Percentiles rank a stretch among this genome's conserved stretches.
These are phyloP conservation scores for Gracilaria gracilis DNA, from an alignment of 23 red algal species.

Conservation along the genomic window DNA sequence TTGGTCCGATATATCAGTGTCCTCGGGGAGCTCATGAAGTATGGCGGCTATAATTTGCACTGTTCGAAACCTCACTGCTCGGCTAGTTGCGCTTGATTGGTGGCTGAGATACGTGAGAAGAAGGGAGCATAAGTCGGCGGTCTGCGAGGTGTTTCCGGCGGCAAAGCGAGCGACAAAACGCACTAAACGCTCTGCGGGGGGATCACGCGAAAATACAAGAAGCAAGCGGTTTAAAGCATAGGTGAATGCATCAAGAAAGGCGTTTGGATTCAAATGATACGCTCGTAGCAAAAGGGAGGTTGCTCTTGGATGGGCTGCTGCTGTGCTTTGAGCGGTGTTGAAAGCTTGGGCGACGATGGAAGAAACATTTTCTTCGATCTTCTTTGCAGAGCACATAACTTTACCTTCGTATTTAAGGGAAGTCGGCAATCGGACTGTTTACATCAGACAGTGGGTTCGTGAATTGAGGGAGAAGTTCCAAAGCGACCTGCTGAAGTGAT, in stretches of 20 bases:
- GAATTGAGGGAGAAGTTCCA: background rate
- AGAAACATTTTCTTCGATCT: slow-evolving; percentile 24
- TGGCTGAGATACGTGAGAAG: slow-evolving; percentile 65
- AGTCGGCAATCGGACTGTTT: background rate
- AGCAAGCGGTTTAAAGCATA: slow-evolving; percentile 75
- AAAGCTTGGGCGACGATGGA: slow-evolving; percentile 48
- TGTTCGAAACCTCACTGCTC: slow-evolving; percentile 72
- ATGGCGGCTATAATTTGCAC: slow-evolving; percentile 61
- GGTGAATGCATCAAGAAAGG: slow-evolving; percentile 54
- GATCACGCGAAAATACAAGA: slow-evolving; percentile 62
- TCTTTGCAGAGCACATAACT: background rate
- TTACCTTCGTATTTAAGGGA: too few species aligned
- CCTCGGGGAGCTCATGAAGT: slow-evolving; percentile 52
- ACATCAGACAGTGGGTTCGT: background rate
- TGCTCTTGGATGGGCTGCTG: slow-evolving; percentile 53
- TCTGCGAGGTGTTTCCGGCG: slow-evolving; percentile 21
- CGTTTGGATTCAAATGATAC: slow-evolving; percentile 2
- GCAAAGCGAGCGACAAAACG: slow-evolving; percentile 63
- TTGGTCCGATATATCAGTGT: slow-evolving; percentile 34
- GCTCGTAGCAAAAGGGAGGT: slow-evolving; percentile 41
- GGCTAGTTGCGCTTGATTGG: slow-evolving; percentile 38
- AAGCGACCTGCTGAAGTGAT: background rate
- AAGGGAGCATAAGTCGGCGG: slow-evolving; percentile 50
- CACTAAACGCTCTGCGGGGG: slow-evolving; percentile 76
- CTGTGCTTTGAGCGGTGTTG: slow-evolving; percentile 52